Evolutionary conservation across 306 rosid genomes (phyloP).

Genomic region (Glycine tomentella): DNA sequence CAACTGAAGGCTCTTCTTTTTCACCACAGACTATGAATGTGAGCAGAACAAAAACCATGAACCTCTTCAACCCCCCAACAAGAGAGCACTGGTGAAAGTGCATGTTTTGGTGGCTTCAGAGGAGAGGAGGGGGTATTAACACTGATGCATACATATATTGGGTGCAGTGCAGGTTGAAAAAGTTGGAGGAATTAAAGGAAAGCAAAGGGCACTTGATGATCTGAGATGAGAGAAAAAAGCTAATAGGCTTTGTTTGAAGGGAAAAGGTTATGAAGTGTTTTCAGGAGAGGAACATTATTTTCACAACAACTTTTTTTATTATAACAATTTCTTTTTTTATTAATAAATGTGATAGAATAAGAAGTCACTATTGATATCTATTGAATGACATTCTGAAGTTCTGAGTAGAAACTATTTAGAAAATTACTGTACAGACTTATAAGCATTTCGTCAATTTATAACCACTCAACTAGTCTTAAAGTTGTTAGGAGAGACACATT

Average conservation of each 20-base stretch:
- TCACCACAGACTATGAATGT: conserved; percentile 55
- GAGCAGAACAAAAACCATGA: conserved; percentile 53
- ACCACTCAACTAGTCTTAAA: too few relatives aligned
- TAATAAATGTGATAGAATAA: neutral
- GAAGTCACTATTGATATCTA: neutral
- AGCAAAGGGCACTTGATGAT: conserved; percentile 24
- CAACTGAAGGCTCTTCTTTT: conserved; percentile 38
- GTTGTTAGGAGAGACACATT: too few relatives aligned
- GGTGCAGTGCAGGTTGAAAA: neutral
- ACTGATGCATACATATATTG: conserved; percentile 33
- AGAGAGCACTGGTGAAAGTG: conserved; percentile 41
- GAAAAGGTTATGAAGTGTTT: conserved; percentile 57
- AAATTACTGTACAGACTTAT: too few relatives aligned
- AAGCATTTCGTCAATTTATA: too few relatives aligned
- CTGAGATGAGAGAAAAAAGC: too few relatives aligned
- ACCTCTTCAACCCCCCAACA: conserved; percentile 49
- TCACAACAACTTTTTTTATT: neutral
- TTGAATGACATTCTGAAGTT: too few relatives aligned
- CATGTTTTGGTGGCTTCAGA: conserved; percentile 50
- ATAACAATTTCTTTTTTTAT: neutral
- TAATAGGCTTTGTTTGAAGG: conserved; percentile 59
- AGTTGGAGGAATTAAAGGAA: conserved; percentile 41
- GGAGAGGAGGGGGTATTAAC: conserved; percentile 4
- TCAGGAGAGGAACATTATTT: conserved; percentile 17
- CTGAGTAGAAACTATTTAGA: too few relatives aligned